These are phyloP conservation scores for Eucalyptus pauciflora DNA, from an alignment of 345 rosid genomes.

Conservation along the genomic window DNA sequence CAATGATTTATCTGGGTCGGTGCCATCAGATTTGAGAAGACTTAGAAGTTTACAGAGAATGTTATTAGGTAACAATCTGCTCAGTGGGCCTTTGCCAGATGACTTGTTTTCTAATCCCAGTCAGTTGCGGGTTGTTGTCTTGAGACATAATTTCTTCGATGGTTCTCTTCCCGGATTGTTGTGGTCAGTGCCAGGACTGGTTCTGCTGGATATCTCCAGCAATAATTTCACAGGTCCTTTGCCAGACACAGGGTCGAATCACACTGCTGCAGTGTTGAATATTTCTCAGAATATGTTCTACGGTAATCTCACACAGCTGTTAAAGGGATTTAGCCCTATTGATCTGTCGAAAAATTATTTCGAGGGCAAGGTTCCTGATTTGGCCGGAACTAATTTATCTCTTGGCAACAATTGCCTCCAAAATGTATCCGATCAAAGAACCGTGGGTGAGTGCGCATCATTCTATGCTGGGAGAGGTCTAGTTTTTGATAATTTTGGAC, in stretches of 20 bases:
- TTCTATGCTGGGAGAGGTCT: constrained; percentile 56
- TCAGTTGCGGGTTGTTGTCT: constrained; percentile 50
- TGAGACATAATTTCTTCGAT: constrained; percentile 37
- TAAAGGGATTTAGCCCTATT: constrained; percentile 29
- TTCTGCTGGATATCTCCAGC: constrained; percentile 53
- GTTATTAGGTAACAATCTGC: constrained; percentile 39
- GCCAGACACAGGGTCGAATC: constrained; percentile 24
- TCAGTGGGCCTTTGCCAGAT: constrained; percentile 44
- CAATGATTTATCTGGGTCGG: constrained; percentile 52
- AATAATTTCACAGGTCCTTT: constrained; percentile 71
- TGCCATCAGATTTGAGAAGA: constrained; percentile 48
- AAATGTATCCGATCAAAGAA: constrained; percentile 44
- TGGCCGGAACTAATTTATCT: constrained; percentile 31
- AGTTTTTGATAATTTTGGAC: constrained; percentile 76
- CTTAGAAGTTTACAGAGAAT: constrained; percentile 55
- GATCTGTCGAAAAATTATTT: constrained; percentile 78
- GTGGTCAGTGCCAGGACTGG: constrained; percentile 54
- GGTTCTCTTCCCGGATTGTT: constrained; percentile 40
- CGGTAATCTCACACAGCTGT: constrained; percentile 42
- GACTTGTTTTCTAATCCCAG: constrained; percentile 36
- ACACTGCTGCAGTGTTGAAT: constrained; percentile 33
- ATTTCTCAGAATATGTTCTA: constrained; percentile 69
- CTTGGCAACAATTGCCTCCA: constrained; percentile 69
- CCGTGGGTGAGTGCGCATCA: constrained; percentile 32
- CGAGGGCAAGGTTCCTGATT: constrained; percentile 69